A percentile compares a stretch with the other conserved stretches of the same genome.
These are phyloP conservation scores for Hyphopichia buzzinii DNA, from an alignment of 1,139 yeast species.

Conservation along the genomic window DNA sequence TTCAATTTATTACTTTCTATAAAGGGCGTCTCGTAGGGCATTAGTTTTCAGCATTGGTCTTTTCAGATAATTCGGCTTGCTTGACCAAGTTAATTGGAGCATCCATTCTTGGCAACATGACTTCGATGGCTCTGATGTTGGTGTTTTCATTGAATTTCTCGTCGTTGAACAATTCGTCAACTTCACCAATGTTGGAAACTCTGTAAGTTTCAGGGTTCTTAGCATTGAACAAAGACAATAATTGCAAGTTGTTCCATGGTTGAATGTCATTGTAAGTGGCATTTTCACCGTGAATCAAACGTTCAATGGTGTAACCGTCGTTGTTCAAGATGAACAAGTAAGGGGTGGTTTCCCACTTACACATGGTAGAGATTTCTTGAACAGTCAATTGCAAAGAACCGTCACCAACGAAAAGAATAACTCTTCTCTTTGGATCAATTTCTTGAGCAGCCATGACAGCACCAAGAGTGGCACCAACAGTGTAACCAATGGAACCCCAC, in stretches of 20 bases:
- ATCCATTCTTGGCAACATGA: slow-evolving; percentile 77
- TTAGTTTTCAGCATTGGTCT: slow-evolving; percentile 47
- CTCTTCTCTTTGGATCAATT: slow-evolving; percentile 66
- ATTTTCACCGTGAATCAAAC: slow-evolving; percentile 77
- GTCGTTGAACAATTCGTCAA: slow-evolving; percentile 56
- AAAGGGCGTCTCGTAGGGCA: neutral
- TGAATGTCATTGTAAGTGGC: slow-evolving; percentile 81
- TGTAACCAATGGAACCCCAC: slow-evolving; percentile 90
- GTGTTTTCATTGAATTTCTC: slow-evolving; percentile 55
- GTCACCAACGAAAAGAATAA: slow-evolving; percentile 81
- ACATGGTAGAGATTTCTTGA: slow-evolving; percentile 82
- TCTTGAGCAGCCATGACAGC: slow-evolving; percentile 85
- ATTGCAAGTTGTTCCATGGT: slow-evolving; percentile 71
- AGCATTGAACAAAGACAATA: slow-evolving; percentile 74
- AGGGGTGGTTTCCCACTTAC: slow-evolving; percentile 77
- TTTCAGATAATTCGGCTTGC: slow-evolving; percentile 78
- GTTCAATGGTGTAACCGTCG: slow-evolving; percentile 86
- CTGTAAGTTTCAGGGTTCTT: slow-evolving; percentile 53
- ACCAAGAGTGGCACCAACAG: slow-evolving; percentile 83
- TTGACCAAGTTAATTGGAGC: slow-evolving; percentile 70
- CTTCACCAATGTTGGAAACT: slow-evolving; percentile 64
- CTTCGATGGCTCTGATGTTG: slow-evolving; percentile 74
- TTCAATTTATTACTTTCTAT: too few relatives aligned
- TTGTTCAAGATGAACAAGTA: slow-evolving; percentile 81
- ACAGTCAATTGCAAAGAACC: slow-evolving; percentile 88